These are phyloP conservation scores for Linum usitatissimum DNA, from an alignment of 345 rosid genomes.

Conservation along the genomic window DNA sequence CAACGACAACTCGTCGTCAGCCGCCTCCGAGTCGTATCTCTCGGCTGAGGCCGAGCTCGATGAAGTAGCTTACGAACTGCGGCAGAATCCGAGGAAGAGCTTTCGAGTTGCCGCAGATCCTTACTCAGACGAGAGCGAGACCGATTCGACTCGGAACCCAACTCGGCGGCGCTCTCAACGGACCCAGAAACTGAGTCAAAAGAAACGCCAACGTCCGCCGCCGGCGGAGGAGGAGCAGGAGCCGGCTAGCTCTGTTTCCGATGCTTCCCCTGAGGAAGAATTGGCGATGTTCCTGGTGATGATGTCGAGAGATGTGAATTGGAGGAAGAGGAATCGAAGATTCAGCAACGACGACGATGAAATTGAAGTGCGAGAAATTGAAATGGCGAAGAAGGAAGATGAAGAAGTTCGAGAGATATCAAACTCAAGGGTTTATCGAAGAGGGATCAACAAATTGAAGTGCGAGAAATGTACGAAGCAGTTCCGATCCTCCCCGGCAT, in stretches of 20 bases:
- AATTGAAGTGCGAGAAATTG: conserved; percentile 16
- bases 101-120: conserved; percentile 52
- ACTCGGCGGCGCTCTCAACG: conserved; percentile 59
- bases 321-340: conserved; percentile 36
- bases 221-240: conserved; percentile 38
- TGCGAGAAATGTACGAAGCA: conserved; percentile 77
- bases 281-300: conserved; percentile 90
- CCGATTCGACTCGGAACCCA: conserved; percentile 61
- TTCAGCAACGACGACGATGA: conserved; percentile 4
- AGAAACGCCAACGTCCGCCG: background rate
- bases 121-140: conserved; percentile 68
- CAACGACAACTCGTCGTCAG: conserved; percentile 12
- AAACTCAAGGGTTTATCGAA: conserved; percentile 8
- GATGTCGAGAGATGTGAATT: conserved; percentile 62
- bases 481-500: conserved; percentile 84
- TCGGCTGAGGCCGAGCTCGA: conserved; percentile 24
- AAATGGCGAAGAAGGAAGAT: conserved; percentile 21
- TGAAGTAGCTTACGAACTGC: conserved; percentile 21
- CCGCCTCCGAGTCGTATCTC: conserved; percentile 27
- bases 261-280: conserved; percentile 69
- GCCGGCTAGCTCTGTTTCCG: conserved; percentile 67
- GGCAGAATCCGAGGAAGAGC: conserved; percentile 52
- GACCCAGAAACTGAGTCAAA: conserved; percentile 18
- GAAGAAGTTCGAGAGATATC: conserved; percentile 30
- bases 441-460: conserved; percentile 33